A percentile compares a stretch with the other conserved stretches of the same genome.
phyloP scores from a whole-genome alignment of 768 basidiomycete species.

The Boletus reticulatus region DNA sequence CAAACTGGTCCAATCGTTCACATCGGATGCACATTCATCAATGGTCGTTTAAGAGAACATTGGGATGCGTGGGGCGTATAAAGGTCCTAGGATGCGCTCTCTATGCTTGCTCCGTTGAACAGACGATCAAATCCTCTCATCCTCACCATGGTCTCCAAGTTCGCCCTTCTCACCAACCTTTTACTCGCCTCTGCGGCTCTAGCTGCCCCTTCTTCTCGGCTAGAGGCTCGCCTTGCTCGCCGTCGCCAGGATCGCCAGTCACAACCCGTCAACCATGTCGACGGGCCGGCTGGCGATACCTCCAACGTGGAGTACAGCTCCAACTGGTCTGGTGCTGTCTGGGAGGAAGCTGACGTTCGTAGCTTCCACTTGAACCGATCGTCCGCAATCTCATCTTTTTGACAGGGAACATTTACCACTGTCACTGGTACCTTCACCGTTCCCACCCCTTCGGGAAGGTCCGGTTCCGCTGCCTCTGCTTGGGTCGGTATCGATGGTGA shows the following conservation, averaged over 20 bases:
- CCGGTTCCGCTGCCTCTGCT: conserved; percentile 10
- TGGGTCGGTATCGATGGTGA: conserved; percentile 28
- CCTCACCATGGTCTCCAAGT: conserved; percentile 19
- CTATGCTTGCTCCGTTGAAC: not conserved
- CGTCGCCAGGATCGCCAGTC: conserved; percentile 14
- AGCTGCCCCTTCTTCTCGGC: conserved; percentile 15
- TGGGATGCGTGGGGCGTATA: conserved; percentile 4
- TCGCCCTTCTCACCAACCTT: conserved; percentile 12
- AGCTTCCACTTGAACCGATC: not conserved
- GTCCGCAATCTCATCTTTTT: not conserved
- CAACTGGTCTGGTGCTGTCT: conserved; percentile 21
- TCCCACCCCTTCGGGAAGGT: conserved; percentile 9
- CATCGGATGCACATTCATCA: not conserved
- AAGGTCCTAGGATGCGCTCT: not conserved
- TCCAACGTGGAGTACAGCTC: conserved; percentile 13
- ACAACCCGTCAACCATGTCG: conserved; percentile 3
- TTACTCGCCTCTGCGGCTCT: conserved; percentile 19
- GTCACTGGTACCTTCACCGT: conserved; percentile 19
- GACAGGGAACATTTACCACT: conserved; percentile 19
- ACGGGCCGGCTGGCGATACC: not conserved
- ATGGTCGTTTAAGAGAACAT: not conserved
- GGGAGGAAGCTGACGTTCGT: conserved; percentile 7
- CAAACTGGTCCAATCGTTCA: not conserved
- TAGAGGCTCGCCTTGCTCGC: conserved; percentile 11
- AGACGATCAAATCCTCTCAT: not conserved